Evolutionary conservation across 2,329 filamentous ascomycete species (phyloP).

Genomic region (Dendrostoma leiphaemia): DNA sequence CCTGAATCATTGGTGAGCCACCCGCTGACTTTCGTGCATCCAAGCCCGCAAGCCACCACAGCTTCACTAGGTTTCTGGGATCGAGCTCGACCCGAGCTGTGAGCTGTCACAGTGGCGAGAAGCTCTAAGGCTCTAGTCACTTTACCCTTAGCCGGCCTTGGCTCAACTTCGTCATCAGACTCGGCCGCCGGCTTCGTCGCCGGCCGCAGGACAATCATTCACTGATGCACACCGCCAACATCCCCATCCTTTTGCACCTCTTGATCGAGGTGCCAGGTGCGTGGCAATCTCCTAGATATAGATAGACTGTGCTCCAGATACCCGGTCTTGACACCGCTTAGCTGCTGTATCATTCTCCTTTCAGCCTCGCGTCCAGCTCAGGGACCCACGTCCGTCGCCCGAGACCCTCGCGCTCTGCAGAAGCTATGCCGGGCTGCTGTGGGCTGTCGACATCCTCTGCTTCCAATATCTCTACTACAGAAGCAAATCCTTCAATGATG

Average conservation of each 20-base stretch:
- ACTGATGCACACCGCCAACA: slow-evolving; percentile 15
- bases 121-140: too few species aligned
- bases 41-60: too few species aligned
- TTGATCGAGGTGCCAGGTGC: slow-evolving; percentile 12
- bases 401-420: slow-evolving; percentile 42
- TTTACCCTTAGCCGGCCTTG: too few species aligned
- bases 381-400: slow-evolving; percentile 31
- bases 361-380: slow-evolving; percentile 39
- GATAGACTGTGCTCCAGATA: too few species aligned
- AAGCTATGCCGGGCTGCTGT: slow-evolving; percentile 46
- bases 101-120: too few species aligned
- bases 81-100: too few species aligned
- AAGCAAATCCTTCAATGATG: slow-evolving; percentile 29
- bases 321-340: background rate
- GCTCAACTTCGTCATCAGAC: too few species aligned
- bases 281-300: background rate
- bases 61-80: too few species aligned
- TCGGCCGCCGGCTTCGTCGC: too few species aligned
- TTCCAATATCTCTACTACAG: slow-evolving; percentile 38
- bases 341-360: slow-evolving; percentile 47
- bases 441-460: slow-evolving; percentile 43
- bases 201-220: too few species aligned
- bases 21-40: too few species aligned
- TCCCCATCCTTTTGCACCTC: slow-evolving; percentile 13
- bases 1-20: too few species aligned